Conservation (phyloP, 768 basidiomycete species). For the Leucosporidium yakuticum region DNA sequence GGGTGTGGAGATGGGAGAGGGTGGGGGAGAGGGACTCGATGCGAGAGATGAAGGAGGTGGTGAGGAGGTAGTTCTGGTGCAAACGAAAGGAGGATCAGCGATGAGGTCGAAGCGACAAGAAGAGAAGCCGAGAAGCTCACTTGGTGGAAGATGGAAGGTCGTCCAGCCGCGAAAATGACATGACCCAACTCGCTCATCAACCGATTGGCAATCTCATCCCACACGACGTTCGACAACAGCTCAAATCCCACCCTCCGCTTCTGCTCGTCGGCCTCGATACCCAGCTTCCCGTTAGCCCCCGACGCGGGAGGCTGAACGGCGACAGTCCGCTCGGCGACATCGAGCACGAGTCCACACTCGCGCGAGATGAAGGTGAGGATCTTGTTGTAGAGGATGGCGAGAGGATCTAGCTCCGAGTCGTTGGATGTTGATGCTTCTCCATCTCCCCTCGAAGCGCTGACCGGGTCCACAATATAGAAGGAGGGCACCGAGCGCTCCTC, state of each 20-base stretch:
- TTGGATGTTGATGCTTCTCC: conserved; percentile 42
- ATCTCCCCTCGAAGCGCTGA: not conserved
- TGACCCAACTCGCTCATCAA: conserved; percentile 79
- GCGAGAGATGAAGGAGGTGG: conserved; percentile 71
- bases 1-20: conserved; percentile 57
- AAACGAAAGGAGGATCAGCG: not conserved
- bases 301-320: conserved; percentile 23
- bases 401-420: conserved; percentile 55
- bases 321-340: conserved; percentile 62
- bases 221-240: conserved; percentile 79
- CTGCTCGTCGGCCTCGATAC: conserved; percentile 6
- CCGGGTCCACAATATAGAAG: conserved; percentile 22
- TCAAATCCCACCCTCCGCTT: conserved; percentile 54
- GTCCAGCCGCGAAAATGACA: conserved; percentile 81
- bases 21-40: conserved; percentile 80
- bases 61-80: conserved; percentile 71
- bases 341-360: conserved; percentile 68
- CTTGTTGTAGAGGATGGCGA: conserved; percentile 73
- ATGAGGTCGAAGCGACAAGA: not conserved
- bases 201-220: conserved; percentile 72
- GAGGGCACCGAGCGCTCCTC: conserved; percentile 6
- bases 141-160: conserved; percentile 81
- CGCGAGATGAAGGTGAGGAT: conserved; percentile 73
- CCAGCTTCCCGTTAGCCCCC: conserved; percentile 24
- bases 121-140: conserved; percentile 47